phyloP scores from a whole-genome alignment of 108 stramenopile genomes.

The Nitzschia sp. region DNA sequence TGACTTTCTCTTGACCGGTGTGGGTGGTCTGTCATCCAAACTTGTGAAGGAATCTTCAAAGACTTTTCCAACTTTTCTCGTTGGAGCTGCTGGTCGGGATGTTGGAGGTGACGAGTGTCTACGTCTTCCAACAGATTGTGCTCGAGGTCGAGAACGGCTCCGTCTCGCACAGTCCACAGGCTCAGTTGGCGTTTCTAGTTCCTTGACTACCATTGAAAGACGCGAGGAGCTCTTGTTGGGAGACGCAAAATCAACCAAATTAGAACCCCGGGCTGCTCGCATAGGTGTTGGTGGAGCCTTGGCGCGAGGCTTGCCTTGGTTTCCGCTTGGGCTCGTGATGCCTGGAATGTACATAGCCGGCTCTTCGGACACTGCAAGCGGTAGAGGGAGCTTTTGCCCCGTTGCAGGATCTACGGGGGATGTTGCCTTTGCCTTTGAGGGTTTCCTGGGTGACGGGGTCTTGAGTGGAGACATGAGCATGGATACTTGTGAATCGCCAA shows the following conservation, averaged over 20 bases:
- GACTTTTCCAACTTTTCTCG: neutral
- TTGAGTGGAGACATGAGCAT: conserved; percentile 1
- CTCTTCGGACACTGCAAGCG: neutral
- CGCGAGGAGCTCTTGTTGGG: conserved; percentile 4
- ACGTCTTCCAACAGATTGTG: no score
- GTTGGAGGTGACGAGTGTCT: no score
- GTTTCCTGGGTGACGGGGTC: conserved; percentile 4
- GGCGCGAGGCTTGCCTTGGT: neutral
- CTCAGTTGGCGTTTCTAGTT: neutral
- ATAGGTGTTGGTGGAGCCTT: neutral
- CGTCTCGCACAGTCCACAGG: no score
- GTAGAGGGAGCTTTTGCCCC: no score
- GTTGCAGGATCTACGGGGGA: no score
- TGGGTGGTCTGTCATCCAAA: neutral
- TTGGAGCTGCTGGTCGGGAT: neutral
- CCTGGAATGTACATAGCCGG: conserved; percentile 7
- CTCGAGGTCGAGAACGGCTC: no score
- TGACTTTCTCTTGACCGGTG: neutral
- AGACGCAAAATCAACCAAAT: neutral
- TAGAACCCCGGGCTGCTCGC: neutral
- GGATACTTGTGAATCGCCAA: neutral
- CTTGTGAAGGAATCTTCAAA: neutral
- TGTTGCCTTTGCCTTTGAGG: neutral
- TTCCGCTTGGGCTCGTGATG: conserved; percentile 1
- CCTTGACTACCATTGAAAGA: neutral